Percentiles rank a stretch among this genome's conserved stretches.
Conservation (phyloP, 495 filamentous ascomycete genomes). For the Melanomma pulvis-pyrius region DNA sequence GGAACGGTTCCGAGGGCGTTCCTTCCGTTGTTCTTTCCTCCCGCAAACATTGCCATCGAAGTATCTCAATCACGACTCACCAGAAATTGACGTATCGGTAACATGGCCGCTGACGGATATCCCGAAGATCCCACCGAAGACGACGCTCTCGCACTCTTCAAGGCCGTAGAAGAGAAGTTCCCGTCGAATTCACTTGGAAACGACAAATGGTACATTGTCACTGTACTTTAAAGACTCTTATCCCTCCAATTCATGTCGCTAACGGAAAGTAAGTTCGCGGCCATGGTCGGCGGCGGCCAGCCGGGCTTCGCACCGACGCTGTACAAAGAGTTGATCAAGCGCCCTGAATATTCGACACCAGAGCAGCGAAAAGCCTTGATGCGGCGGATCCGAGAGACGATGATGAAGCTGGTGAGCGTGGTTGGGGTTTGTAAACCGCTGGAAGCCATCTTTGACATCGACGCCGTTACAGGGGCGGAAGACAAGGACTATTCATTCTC, state of each 20-base stretch:
- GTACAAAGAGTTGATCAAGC: conserved; percentile 41
- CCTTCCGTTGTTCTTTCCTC: background rate
- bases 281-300: conserved; percentile 38
- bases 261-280: conserved; percentile 18
- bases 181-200: conserved; percentile 51
- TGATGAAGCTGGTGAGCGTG: conserved; percentile 44
- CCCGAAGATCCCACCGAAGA: conserved; percentile 41
- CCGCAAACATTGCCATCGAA: background rate
- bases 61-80: background rate
- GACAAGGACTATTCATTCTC: conserved; percentile 48
- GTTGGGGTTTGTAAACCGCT: conserved; percentile 43
- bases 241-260: background rate
- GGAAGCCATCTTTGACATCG: conserved; percentile 43
- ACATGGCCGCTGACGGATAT: conserved; percentile 1
- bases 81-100: background rate
- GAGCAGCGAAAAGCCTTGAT: conserved; percentile 42
- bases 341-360: conserved; percentile 37
- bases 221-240: conserved; percentile 39
- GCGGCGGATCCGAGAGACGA: conserved; percentile 42
- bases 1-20: background rate
- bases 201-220: conserved; percentile 63
- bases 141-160: conserved; percentile 51
- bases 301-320: conserved; percentile 39
- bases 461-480: conserved; percentile 36
- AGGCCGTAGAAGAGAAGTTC: conserved; percentile 56